Conservation (phyloP, 1,284 basidiomycete genomes). For the Marasmius oreades region DNA sequence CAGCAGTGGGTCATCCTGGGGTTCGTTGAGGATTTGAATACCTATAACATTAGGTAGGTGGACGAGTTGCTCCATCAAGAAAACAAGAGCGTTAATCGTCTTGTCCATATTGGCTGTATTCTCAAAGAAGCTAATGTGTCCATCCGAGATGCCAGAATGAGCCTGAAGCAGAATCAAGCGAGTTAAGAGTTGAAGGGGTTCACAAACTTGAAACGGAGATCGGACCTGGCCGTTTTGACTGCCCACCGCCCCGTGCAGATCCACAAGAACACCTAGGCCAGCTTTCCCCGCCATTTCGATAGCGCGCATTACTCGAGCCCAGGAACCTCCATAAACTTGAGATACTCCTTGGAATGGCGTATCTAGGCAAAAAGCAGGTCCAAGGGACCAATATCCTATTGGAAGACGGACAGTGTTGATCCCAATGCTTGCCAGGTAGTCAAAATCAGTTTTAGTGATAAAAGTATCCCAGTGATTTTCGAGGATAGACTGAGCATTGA, state of each 20-base stretch:
- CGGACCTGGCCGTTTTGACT: conserved; percentile 61
- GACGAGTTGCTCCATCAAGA: conserved; percentile 52
- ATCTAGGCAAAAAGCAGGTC: conserved; percentile 35
- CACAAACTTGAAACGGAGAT: neutral
- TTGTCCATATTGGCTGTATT: conserved; percentile 48
- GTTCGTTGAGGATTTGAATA: conserved; percentile 78
- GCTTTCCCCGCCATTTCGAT: conserved; percentile 66
- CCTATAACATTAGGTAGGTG: conserved; percentile 73
- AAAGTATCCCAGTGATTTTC: conserved; percentile 82
- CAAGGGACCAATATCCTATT: conserved; percentile 29
- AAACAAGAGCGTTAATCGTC: conserved; percentile 57
- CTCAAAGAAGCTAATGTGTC: conserved; percentile 53
- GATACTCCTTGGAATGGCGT: conserved; percentile 58
- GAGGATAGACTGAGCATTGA: conserved; percentile 50
- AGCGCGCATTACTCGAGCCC: conserved; percentile 56
- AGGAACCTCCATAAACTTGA: conserved; percentile 62
- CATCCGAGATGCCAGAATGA: conserved; percentile 74
- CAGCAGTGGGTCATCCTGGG: conserved; percentile 44
- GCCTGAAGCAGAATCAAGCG: conserved; percentile 22
- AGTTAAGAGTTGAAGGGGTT: neutral
- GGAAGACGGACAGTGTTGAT: conserved; percentile 76
- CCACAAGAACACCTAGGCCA: conserved; percentile 72
- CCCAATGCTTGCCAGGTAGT: conserved; percentile 55
- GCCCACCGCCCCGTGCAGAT: conserved; percentile 72
- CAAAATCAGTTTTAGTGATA: conserved; percentile 63